Evolutionary conservation across 2,329 filamentous ascomycete genomes (phyloP), one percentile per base, ranked within the genome.

Genomic region (Ceratocystis eucalypticola): DNA sequence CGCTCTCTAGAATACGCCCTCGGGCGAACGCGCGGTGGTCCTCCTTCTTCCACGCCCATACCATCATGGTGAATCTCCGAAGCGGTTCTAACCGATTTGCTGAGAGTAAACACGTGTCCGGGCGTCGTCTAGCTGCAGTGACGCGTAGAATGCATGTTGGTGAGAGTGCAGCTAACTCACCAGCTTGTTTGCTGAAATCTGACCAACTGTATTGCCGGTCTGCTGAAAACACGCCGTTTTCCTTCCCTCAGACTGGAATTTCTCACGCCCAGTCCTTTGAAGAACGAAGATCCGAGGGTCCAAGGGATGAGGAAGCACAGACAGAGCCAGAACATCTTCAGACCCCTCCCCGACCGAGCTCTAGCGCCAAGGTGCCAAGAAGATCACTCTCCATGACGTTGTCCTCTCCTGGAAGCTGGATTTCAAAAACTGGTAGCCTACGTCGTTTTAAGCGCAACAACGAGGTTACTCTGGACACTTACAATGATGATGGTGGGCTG

Each of bases 371-470:
- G 8, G 41, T 28, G 33, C 61, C 44, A 3, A 61, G 61, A 12
- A 79, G 81, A 67, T 85, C 84, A 17, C 75, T 83, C 30, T 86
- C 84, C 17, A 80, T 84, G 77, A 82, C 84, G 65, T 83, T 87
- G 68, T 77, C 78, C 68, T 82, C 83, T 1, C 78, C 83, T 17
- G 77, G 76, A 62, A 80, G 76, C 62, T 85, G 83, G 82, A 80
- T 84, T 69, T 75, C 81, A 44, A 81, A 76, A 72, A 77, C 79
- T 7, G 80, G 82, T 65, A 86, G 84, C 74, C 72, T 85, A 65
- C 80, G 82, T 62, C 80, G 80, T 25, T 75, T 78, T 37, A 86
- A 84, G 73, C 78, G 80, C 68, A 61, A 44, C 25, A 74, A 48
- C n/a, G 44, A 63, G 5, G 50, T 8, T 28, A 53, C 20, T 15